Conservation (phyloP, 306 rosid species). For the Dalbergia cultrata region DNA sequence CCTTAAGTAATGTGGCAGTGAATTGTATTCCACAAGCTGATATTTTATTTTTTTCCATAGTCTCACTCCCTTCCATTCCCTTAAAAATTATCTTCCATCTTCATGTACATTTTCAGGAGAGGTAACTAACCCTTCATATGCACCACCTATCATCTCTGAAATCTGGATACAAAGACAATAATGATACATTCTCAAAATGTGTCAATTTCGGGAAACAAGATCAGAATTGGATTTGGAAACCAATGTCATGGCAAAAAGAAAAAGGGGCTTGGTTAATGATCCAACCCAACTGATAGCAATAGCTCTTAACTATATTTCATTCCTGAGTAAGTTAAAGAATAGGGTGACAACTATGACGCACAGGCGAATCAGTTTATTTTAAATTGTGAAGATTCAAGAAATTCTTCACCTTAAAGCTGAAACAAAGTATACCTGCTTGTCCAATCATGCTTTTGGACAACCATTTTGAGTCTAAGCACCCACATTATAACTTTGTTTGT, state of each 20-base stretch:
- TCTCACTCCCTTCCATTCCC: slow-evolving; percentile 51
- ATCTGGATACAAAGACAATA: slow-evolving; percentile 12
- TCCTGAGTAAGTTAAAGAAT: no score
- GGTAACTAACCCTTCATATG: slow-evolving; percentile 33
- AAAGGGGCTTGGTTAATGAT: neutral
- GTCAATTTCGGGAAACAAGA: slow-evolving; percentile 12
- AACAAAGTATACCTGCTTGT: no score
- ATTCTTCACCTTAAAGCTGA: no score
- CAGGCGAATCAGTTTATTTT: neutral
- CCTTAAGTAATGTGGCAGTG: slow-evolving; percentile 62
- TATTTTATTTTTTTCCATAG: slow-evolving; percentile 54
- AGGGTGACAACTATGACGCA: neutral
- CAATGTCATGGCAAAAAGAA: neutral
- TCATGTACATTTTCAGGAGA: slow-evolving; percentile 33
- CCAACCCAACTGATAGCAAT: no score
- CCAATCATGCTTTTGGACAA: no score
- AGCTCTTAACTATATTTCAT: no score
- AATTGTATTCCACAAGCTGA: slow-evolving; percentile 66
- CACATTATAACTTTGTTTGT: neutral
- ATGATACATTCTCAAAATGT: slow-evolving; percentile 1
- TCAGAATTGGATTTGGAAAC: slow-evolving; percentile 11
- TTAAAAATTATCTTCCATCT: slow-evolving; percentile 37
- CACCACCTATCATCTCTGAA: slow-evolving; percentile 52
- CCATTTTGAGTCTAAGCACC: slow-evolving; percentile 6
- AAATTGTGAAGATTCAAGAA: no score